Evolutionary conservation across 1,284 basidiomycete species (phyloP).

Genomic region (Wolfiporia cocos): DNA sequence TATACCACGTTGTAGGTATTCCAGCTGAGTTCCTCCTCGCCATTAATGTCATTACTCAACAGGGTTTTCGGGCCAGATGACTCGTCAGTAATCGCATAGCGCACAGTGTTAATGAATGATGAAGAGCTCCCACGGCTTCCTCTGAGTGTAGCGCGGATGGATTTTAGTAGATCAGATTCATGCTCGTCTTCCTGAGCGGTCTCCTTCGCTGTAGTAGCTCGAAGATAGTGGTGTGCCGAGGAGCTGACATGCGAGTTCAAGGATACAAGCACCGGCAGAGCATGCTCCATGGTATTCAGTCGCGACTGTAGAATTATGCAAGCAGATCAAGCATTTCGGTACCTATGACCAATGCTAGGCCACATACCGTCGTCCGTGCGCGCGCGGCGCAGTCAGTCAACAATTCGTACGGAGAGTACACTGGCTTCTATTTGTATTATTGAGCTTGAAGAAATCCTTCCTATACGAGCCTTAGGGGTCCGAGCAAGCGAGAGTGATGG

Average conservation of each 20-base stretch:
- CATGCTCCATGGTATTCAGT: too few species aligned
- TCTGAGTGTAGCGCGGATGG: slow-evolving; percentile 20
- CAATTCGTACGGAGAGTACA: too few species aligned
- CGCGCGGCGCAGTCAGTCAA: too few species aligned
- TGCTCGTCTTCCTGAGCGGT: background rate
- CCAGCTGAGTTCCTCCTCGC: slow-evolving; percentile 63
- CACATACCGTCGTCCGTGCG: too few species aligned
- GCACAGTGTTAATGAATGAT: slow-evolving; percentile 10
- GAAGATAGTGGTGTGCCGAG: slow-evolving; percentile 6
- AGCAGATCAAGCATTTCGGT: too few species aligned
- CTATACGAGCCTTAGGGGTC: too few species aligned
- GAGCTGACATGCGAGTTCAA: slow-evolving; percentile 2
- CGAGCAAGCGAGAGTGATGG: too few species aligned
- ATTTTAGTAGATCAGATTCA: slow-evolving; percentile 18
- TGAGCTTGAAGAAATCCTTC: too few species aligned
- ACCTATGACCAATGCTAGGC: too few species aligned
- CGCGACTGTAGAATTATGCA: too few species aligned
- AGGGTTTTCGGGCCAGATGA: background rate
- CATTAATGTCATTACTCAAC: slow-evolving; percentile 7
- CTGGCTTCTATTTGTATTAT: too few species aligned
- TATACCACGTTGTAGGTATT: slow-evolving; percentile 61
- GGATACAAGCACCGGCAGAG: background rate
- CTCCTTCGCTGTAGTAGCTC: background rate
- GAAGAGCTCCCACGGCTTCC: slow-evolving; percentile 15
- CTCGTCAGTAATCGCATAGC: slow-evolving; percentile 6